Evolutionary conservation across 192 early-diverging fungal species (phyloP), one percentile per base, ranked within the genome.

Genomic region (Phlyctochytrium planicorne): DNA sequence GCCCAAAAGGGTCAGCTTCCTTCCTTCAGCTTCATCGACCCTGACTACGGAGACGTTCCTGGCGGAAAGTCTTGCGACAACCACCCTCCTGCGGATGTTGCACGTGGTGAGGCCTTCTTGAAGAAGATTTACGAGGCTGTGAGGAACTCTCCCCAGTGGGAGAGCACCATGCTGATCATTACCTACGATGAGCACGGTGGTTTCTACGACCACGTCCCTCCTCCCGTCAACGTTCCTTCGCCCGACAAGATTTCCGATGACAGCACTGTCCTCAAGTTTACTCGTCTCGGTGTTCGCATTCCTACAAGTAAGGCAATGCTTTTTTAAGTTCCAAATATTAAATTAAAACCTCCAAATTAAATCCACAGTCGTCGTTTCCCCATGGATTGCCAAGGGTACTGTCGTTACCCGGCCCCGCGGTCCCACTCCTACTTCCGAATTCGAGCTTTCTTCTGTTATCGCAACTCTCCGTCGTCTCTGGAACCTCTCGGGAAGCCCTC

Each of bases 271-370:
- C 53, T 65, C 47, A 25, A 55, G 52, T 65, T 65, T 55, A 75
- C 72, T 65, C 73, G 83, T 52, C 63, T 82, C 17, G 83, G 83
- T 40, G 65, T 82, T 16, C 71, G 83, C 35, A 76, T 84, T 17
- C 83, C 83, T 25, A 74, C 80, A n/a, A n/a, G n/a, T n/a, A n/a
- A n/a, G n/a, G n/a, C n/a, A n/a, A n/a, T n/a, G n/a, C n/a, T n/a
- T n/a, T n/a, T n/a, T n/a, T n/a, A n/a, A n/a, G n/a, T n/a, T n/a
- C n/a, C n/a, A n/a, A n/a, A n/a, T n/a, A n/a, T n/a, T n/a, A n/a
- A n/a, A n/a, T n/a, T n/a, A n/a, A n/a, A n/a, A n/a, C n/a, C n/a
- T n/a, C n/a, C n/a, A n/a, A n/a, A n/a, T n/a, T n/a, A n/a, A n/a
- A n/a, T n/a, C n/a, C n/a, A 73, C 80, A 4, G 60, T 84, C 20